Evolutionary conservation across 441 rosid species (phyloP), one percentile per base, ranked within the genome.

Genomic region (Pelargonium citronellum): DNA sequence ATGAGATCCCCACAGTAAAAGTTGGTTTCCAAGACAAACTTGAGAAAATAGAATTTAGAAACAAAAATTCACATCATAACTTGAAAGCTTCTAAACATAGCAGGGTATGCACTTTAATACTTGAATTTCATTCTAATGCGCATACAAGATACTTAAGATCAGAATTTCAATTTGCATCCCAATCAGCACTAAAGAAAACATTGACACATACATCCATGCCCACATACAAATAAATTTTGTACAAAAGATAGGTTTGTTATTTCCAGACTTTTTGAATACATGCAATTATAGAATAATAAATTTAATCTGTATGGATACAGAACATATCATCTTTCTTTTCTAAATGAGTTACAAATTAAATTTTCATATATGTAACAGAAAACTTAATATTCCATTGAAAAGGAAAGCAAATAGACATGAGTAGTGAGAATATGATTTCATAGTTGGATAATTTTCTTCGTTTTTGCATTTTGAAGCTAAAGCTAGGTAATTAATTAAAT

Each of bases 21-120:
- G 68, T 58, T 15, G 60, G 70, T 22, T 22, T 73, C 58, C 65
- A 72, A 60, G 64, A 15, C 55, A 60, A 60, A 60, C 10, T 60
- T 3, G 22, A 44, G 13, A 60, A 60, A 60, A 60, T 13, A 60
- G 49, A 44, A 44, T 37, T 37, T 2, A 44, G 49, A 44, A 44
- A 44, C 13, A 44, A 8, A 44, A 44, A 10, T 9, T 44, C 49
- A 44, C 1, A 44, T 44, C 11, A 44, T 44, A 44, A 9, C 7
- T 44, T 44, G 49, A 44, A 44, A 9, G 2, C 49, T 44, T 44
- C 49, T 44, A 37, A 44, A 44, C 12, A 44, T 44, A 8, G 49
- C 49, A 44, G 49, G 11, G 13, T 44, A 44, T 10, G 13, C 49
- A 13, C 49, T 8, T 8, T 8, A 44, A 44, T 44, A 44, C 1